Percentiles rank a stretch among this genome's conserved stretches.
phyloP scores from a whole-genome alignment of 257 asterid genomes.

The Fraxinus pennsylvanica region DNA sequence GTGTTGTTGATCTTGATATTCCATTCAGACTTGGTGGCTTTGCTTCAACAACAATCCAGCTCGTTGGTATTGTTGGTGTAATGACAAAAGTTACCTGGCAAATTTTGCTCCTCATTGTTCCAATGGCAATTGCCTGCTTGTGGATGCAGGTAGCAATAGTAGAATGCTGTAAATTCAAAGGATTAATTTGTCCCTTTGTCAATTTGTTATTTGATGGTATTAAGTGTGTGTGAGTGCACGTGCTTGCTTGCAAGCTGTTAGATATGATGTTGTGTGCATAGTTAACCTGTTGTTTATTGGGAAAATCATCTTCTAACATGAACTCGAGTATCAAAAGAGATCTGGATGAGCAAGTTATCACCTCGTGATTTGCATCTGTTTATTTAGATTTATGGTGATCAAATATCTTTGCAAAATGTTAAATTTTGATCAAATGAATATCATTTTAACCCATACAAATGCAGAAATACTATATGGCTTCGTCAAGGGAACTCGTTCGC shows the following conservation, averaged over 20 bases:
- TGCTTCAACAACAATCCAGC: constrained; percentile 99
- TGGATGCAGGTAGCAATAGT: constrained; percentile 95
- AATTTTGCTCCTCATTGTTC: constrained; percentile 85
- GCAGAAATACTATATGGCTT: constrained; percentile 99
- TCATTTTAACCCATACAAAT: constrained; percentile 22
- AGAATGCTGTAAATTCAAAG: neutral
- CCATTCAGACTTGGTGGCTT: constrained; percentile 99
- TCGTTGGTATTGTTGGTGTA: constrained; percentile 91
- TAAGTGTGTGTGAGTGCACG: neutral
- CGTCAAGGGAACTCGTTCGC: constrained; percentile 96
- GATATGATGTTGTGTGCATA: neutral
- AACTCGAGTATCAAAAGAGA: neutral
- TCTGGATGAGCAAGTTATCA: constrained; percentile 14
- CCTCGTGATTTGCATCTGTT: constrained; percentile 5
- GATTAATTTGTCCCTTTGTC: constrained; percentile 1
- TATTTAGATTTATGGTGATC: neutral
- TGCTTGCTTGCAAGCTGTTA: neutral
- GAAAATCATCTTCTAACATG: neutral
- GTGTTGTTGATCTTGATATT: constrained; percentile 98
- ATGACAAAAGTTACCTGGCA: constrained; percentile 99
- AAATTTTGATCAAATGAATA: constrained; percentile 11
- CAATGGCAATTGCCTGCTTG: constrained; percentile 97
- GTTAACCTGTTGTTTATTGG: neutral
- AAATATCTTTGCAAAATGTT: constrained; percentile 3
- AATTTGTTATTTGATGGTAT: neutral